phyloP scores from a whole-genome alignment of 768 basidiomycete species.

The Cystobasidium onofrii region DNA sequence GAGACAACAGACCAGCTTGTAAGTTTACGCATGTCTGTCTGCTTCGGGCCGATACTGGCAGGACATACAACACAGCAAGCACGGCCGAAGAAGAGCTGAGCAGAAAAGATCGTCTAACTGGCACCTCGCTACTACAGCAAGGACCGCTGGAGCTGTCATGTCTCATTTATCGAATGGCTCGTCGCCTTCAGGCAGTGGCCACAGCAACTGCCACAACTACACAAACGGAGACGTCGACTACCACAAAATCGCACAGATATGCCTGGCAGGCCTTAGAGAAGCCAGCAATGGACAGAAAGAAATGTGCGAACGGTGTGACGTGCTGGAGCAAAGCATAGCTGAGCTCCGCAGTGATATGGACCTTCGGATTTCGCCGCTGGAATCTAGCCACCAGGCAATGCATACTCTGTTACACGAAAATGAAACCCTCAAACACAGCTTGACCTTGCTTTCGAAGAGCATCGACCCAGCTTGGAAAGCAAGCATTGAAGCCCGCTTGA shows the following conservation, averaged over 20 bases:
- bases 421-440: not conserved
- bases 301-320: not conserved
- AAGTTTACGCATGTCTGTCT: not conserved
- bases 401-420: not conserved
- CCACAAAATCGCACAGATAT: not conserved
- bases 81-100: no score
- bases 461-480: not conserved
- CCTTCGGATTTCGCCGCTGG: not conserved
- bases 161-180: not conserved
- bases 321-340: not conserved
- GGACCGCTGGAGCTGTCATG: not conserved
- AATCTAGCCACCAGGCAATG: not conserved
- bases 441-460: not conserved
- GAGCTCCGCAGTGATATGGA: not conserved
- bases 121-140: no score
- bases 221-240: not conserved
- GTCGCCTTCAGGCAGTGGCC: not conserved
- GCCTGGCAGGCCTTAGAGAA: not conserved
- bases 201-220: not conserved
- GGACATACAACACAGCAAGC: not conserved
- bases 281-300: not conserved
- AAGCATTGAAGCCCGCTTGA: not conserved
- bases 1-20: not conserved
- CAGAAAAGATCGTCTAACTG: no score
- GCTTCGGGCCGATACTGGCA: not conserved